A percentile compares a stretch with the other conserved stretches of the same genome.
Conservation (phyloP, 1,139 yeast species). For the Candida dubliniensis region DNA sequence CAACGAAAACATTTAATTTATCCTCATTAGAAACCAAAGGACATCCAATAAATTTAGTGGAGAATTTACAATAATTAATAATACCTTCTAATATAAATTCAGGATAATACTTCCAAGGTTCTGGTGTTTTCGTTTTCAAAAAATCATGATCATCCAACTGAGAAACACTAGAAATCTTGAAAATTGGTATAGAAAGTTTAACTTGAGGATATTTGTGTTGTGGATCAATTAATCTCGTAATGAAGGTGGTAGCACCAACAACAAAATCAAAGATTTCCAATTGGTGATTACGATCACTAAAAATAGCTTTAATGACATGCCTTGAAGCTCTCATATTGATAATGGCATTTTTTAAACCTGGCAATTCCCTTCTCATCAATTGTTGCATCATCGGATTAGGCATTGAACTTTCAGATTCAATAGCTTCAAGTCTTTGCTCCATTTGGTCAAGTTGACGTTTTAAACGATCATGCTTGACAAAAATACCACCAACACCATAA, state of each 20-base stretch:
- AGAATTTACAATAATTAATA: constrained; percentile 69
- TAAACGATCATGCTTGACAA: constrained; percentile 56
- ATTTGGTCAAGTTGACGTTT: constrained; percentile 53
- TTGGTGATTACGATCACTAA: constrained; percentile 55
- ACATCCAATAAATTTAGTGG: constrained; percentile 57
- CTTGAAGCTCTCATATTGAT: constrained; percentile 44
- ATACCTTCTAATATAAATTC: constrained; percentile 85
- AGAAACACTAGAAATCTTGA: constrained; percentile 47
- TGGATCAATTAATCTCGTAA: constrained; percentile 74
- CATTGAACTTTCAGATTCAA: constrained; percentile 34
- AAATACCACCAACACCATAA: constrained; percentile 85
- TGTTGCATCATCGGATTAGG: constrained; percentile 33
- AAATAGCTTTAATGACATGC: constrained; percentile 59
- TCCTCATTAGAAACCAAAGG: constrained; percentile 56
- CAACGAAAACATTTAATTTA: constrained; percentile 61
- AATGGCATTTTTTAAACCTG: constrained; percentile 44
- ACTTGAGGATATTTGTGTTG: constrained; percentile 59
- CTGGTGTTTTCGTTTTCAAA: constrained; percentile 61
- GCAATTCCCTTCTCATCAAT: constrained; percentile 39
- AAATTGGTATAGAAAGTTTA: constrained; percentile 62
- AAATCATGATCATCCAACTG: constrained; percentile 70
- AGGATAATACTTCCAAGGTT: constrained; percentile 83
- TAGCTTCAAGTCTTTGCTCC: constrained; percentile 50
- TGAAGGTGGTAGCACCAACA: constrained; percentile 71
- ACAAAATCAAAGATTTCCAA: constrained; percentile 72